Conservation (phyloP, 306 rosid species). For the Alnus glutinosa region DNA sequence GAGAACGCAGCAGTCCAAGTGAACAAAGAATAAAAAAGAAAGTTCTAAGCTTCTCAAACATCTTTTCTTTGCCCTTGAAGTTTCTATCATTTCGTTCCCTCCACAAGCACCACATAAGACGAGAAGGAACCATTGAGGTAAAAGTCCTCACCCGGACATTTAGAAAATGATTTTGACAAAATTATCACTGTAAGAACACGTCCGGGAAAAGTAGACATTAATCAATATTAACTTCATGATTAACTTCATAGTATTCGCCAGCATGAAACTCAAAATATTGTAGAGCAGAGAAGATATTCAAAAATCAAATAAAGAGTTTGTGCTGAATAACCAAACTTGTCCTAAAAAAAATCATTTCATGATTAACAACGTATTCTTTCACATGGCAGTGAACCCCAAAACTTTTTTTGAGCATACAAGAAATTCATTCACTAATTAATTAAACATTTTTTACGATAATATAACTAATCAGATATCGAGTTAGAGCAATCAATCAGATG, state of each 20-base stretch:
- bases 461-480: constrained; percentile 27
- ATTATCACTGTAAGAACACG: too few relatives aligned
- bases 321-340: not conserved
- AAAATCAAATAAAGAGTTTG: not conserved
- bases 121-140: too few relatives aligned
- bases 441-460: constrained; percentile 12
- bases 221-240: not conserved
- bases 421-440: constrained; percentile 20
- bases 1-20: too few relatives aligned
- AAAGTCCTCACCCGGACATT: too few relatives aligned
- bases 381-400: constrained; percentile 17
- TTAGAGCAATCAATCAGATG: constrained; percentile 22
- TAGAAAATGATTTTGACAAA: too few relatives aligned
- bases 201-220: too few relatives aligned
- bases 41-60: too few relatives aligned
- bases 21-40: too few relatives aligned
- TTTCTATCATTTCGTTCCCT: too few relatives aligned
- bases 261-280: not conserved
- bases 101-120: too few relatives aligned
- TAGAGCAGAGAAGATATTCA: not conserved
- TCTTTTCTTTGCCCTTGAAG: too few relatives aligned
- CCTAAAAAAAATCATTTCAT: not conserved
- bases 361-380: not conserved
- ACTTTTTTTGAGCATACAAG: constrained; percentile 18
- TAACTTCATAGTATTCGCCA: not conserved